Evolutionary conservation across 2,329 filamentous ascomycete genomes (phyloP), one percentile per base, ranked within the genome.

Genomic region (Pyricularia sp.): DNA sequence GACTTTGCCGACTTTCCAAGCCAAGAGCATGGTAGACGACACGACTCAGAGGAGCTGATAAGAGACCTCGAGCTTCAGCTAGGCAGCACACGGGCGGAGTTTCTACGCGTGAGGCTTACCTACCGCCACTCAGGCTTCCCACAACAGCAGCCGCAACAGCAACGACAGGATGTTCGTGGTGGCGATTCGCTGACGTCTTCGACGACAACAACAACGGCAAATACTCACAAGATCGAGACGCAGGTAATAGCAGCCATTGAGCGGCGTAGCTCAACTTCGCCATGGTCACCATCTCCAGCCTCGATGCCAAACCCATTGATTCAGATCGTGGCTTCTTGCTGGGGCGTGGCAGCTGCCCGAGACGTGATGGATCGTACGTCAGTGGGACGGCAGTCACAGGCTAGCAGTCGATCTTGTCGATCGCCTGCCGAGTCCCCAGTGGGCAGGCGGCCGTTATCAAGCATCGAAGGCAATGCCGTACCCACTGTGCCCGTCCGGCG

Each of bases 81-180:
- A 2, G 83, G 84, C 33, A 75, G 78, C 64, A 75, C 75, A 3
- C 72, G 72, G 24, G 77, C 76, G 19, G 76, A 79, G 40, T 87
- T 84, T 67, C 72, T 87, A 62, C 77, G 77, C 3, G 75, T 87
- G 19, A 75, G 75, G 24, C 68, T 87, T 8, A 79, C 75, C 7
- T 88, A 87, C 69, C 76, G 76, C 2, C 83, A 87, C 69, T 83
- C 84, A 0, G 81, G 78, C 0, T 86, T 87, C 70, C 77, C 79
- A 0, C 70, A 74, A 22, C 71, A 71, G 13, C 65, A 64, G 10
- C 12, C 35, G 8, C 63, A n/a, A 26, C 61, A n/a, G 24, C 35
- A 65, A 30, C 44, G 40, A 13, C 28, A 35, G 5, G 35, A 12
- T 7, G 1, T 1, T 30, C 28, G 5, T 19, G 7, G 13, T 16